Percentiles rank a stretch among this genome's conserved stretches.
These are phyloP conservation scores for Paraphoma chrysanthemicola DNA, from an alignment of 2,329 filamentous ascomycete genomes.

Conservation along the genomic window DNA sequence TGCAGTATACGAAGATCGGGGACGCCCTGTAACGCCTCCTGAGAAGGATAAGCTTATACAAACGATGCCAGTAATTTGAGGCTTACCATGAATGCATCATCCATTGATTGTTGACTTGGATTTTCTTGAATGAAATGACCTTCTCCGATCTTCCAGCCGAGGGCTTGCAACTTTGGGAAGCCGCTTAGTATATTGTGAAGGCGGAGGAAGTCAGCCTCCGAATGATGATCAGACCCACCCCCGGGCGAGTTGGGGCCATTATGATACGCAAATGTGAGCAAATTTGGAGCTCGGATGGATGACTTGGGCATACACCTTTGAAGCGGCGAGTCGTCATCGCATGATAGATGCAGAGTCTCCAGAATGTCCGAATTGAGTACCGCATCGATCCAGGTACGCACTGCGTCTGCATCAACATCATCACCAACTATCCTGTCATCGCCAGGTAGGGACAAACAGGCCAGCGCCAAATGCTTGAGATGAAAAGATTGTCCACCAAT, in stretches of 20 bases:
- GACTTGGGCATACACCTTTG: not conserved
- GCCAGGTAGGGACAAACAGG: too few species aligned
- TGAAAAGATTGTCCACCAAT: too few species aligned
- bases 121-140: not conserved
- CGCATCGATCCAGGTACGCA: too few species aligned
- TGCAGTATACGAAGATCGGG: not conserved
- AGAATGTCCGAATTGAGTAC: not conserved
- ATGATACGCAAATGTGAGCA: not conserved
- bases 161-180: not conserved
- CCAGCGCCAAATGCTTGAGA: too few species aligned
- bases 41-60: not conserved
- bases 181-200: not conserved
- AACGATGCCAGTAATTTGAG: not conserved
- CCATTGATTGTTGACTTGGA: not conserved
- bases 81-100: not conserved
- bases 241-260: not conserved
- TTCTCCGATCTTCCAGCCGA: not conserved
- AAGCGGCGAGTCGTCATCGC: not conserved
- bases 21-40: not conserved
- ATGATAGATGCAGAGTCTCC: not conserved
- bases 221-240: not conserved
- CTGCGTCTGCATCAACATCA: not conserved
- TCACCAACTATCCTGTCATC: not conserved
- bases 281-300: not conserved
- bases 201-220: not conserved